Percentiles rank a stretch among this genome's conserved stretches.
phyloP scores from a whole-genome alignment of 2,329 filamentous ascomycete genomes.

The Fusarium sp. region DNA sequence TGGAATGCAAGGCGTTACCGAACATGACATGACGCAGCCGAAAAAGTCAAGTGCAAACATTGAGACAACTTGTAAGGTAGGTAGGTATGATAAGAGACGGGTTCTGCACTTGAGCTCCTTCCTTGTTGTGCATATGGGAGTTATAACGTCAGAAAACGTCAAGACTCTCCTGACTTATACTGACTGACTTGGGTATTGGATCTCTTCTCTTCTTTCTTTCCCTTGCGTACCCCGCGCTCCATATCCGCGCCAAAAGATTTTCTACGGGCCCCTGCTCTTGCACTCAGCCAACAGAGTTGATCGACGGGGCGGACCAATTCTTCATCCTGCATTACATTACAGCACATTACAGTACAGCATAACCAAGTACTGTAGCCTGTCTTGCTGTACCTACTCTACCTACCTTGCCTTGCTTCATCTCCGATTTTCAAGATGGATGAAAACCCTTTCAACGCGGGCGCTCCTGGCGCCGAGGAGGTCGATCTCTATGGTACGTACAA shows the following conservation, averaged over 20 bases:
- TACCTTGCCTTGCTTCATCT: background rate
- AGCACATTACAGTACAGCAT: slow-evolving; percentile 24
- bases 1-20: slow-evolving; percentile 23
- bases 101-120: background rate
- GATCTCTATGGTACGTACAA: slow-evolving; percentile 69
- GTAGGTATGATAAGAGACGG: background rate
- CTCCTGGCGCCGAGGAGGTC: slow-evolving; percentile 53
- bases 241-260: slow-evolving; percentile 39
- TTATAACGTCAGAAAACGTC: background rate
- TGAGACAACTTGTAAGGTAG: background rate
- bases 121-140: background rate
- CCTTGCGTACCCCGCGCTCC: slow-evolving; percentile 37
- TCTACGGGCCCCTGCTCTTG: slow-evolving; percentile 29
- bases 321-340: slow-evolving; percentile 42
- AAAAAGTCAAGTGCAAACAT: background rate
- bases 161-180: background rate
- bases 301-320: slow-evolving; percentile 37
- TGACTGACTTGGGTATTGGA: background rate
- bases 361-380: slow-evolving; percentile 14
- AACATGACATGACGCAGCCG: slow-evolving; percentile 38
- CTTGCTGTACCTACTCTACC: slow-evolving; percentile 3
- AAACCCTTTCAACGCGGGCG: slow-evolving; percentile 37
- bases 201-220: background rate
- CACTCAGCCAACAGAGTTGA: slow-evolving; percentile 27
- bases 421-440: slow-evolving; percentile 39